Evolutionary conservation across 1,139 yeast species (phyloP).

Genomic region (Wickerhamiella pararugosa): DNA sequence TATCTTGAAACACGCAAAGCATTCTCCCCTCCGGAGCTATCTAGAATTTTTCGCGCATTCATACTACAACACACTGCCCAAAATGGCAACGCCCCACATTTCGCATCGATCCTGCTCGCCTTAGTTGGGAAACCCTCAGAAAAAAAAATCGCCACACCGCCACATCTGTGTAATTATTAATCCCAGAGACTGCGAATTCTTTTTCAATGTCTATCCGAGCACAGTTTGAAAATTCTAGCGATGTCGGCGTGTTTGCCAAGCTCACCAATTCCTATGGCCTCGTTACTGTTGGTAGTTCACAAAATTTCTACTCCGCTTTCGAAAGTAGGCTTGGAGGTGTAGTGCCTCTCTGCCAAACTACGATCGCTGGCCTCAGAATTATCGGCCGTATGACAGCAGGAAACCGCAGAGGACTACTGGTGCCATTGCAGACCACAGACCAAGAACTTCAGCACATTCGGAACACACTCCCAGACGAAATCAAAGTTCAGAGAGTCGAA

Average conservation of each 20-base stretch:
- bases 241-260: slow-evolving; percentile 95
- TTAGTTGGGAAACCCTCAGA: too few relatives aligned
- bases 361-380: slow-evolving; percentile 96
- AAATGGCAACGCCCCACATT: too few relatives aligned
- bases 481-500: slow-evolving; percentile 93
- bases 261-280: slow-evolving; percentile 92
- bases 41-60: too few relatives aligned
- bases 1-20: too few relatives aligned
- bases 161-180: too few relatives aligned
- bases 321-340: slow-evolving; percentile 97
- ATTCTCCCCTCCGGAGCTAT: too few relatives aligned
- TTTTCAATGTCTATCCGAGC: slow-evolving; percentile 17
- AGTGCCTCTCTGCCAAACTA: slow-evolving; percentile 90
- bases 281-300: slow-evolving; percentile 96
- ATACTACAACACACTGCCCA: too few relatives aligned
- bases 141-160: too few relatives aligned
- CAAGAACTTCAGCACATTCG: slow-evolving; percentile 96
- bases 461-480: slow-evolving; percentile 92
- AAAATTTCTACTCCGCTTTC: slow-evolving; percentile 91
- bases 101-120: too few relatives aligned
- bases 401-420: slow-evolving; percentile 91
- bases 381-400: slow-evolving; percentile 99
- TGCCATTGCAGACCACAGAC: slow-evolving; percentile 97
- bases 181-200: not conserved
- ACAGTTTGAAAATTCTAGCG: slow-evolving; percentile 90